Percentiles rank a stretch among this genome's conserved stretches.
Conservation (phyloP, 345 rosid species). For the Populus simonii region DNA sequence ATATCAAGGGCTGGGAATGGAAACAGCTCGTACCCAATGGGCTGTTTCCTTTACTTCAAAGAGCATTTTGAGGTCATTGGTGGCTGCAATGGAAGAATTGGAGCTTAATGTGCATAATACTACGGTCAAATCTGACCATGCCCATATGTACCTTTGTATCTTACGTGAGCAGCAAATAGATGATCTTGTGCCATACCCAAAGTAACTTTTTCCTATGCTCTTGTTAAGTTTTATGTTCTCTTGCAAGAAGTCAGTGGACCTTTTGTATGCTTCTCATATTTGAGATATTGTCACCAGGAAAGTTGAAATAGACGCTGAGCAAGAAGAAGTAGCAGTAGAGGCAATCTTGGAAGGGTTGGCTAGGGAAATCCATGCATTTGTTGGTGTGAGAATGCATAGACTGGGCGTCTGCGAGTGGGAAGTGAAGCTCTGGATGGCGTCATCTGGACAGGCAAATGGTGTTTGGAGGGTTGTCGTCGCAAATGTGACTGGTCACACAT, state of each 20-base stretch:
- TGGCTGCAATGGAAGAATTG: slow-evolving; percentile 95
- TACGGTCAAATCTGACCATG: slow-evolving; percentile 74
- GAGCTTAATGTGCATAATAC: slow-evolving; percentile 90
- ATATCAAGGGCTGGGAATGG: slow-evolving; percentile 56
- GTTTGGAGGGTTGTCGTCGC: slow-evolving; percentile 94
- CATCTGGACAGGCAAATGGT: slow-evolving; percentile 81
- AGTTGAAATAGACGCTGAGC: slow-evolving; percentile 62
- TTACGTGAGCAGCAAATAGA: slow-evolving; percentile 81
- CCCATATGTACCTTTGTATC: slow-evolving; percentile 93
- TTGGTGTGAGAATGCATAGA: slow-evolving; percentile 89
- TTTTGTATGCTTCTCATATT: slow-evolving; percentile 20
- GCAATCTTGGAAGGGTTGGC: slow-evolving; percentile 73
- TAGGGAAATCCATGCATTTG: slow-evolving; percentile 64
- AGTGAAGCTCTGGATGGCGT: slow-evolving; percentile 88
- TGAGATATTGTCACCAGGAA: slow-evolving; percentile 52
- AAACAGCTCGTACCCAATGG: slow-evolving; percentile 38
- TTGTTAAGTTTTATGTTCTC: slow-evolving; percentile 10
- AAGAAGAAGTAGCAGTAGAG: slow-evolving; percentile 72
- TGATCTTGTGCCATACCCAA: slow-evolving; percentile 84
- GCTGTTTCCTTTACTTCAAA: slow-evolving; percentile 70
- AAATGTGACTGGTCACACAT: slow-evolving; percentile 93
- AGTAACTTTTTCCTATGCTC: slow-evolving; percentile 41
- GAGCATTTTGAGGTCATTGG: slow-evolving; percentile 80
- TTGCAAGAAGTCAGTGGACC: not conserved
- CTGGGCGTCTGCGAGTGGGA: slow-evolving; percentile 97